phyloP scores from a whole-genome alignment of 345 rosid genomes.

The Syzygium aromaticum region DNA sequence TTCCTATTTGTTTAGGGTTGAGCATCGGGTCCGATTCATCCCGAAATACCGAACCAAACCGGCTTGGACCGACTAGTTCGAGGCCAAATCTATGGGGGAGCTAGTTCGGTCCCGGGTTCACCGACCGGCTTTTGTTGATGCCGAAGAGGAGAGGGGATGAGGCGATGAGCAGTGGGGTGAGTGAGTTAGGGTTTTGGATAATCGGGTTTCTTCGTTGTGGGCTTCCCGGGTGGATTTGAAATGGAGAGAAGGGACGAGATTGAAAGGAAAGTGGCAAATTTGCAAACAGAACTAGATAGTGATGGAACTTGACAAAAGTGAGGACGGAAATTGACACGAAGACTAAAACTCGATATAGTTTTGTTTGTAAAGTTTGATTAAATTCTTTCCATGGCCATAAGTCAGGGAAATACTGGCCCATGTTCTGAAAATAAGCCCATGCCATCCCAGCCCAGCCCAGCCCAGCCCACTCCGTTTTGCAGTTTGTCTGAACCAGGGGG shows the following conservation, averaged over 20 bases:
- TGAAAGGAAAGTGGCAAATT: neutral
- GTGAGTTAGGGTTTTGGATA: neutral
- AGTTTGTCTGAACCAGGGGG: neutral
- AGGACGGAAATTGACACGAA: neutral
- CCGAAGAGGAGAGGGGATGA: neutral
- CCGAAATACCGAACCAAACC: rapidly evolving
- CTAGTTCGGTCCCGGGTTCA: neutral
- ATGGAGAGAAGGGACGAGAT: neutral
- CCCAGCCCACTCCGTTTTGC: neutral
- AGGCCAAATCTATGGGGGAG: neutral
- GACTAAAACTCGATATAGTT: neutral
- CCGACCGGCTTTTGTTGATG: rapidly evolving
- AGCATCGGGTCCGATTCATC: neutral
- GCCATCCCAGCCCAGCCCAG: neutral
- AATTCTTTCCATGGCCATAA: no score
- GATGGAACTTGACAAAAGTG: neutral
- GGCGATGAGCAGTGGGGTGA: neutral
- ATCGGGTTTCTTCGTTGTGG: rapidly evolving
- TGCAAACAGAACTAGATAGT: no score
- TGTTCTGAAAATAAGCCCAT: no score
- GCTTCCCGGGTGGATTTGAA: rapidly evolving
- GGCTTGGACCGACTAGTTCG: rapidly evolving
- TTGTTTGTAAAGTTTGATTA: neutral
- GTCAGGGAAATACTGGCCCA: neutral
- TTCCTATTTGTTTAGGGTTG: neutral